Percentiles rank a stretch among this genome's conserved stretches.
Evolutionary conservation across 257 asterid genomes (phyloP).

Genomic region (Buddleja alternifolia): DNA sequence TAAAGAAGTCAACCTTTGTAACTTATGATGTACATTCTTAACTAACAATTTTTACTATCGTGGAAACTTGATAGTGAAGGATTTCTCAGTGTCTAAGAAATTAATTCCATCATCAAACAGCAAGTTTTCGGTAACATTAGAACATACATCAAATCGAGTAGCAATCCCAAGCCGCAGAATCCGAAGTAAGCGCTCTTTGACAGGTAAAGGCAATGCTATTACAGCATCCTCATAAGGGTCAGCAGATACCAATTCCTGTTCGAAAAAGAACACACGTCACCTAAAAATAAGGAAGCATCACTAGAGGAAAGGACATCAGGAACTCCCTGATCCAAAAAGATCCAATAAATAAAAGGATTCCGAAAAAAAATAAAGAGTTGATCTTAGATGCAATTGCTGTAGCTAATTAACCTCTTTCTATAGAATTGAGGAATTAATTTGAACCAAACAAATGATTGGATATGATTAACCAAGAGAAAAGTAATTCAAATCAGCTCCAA

Average conservation of each 20-base stretch:
- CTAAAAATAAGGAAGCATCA: constrained; percentile 10
- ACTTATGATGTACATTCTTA: neutral
- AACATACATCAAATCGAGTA: constrained; percentile 83
- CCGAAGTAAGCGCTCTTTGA: constrained; percentile 87
- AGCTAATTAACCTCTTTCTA: neutral
- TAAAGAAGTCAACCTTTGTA: neutral
- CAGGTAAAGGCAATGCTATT: constrained; percentile 67
- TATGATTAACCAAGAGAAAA: neutral
- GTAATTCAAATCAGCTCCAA: neutral
- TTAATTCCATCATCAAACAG: constrained; percentile 25
- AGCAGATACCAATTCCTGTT: constrained; percentile 51
- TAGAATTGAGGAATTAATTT: neutral
- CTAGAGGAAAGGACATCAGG: constrained; percentile 8
- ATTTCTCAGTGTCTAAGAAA: constrained; percentile 3
- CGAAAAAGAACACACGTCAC: constrained; percentile 20
- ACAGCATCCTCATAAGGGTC: constrained; percentile 92
- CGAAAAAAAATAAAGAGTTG: neutral
- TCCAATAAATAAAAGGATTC: neutral
- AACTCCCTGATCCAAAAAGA: neutral
- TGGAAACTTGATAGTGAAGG: neutral
- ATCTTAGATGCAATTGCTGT: neutral
- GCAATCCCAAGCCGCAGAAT: constrained; percentile 90
- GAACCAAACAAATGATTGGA: constrained; percentile 12
- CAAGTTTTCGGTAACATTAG: constrained; percentile 9
- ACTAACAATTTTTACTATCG: neutral